phyloP scores from a whole-genome alignment of 1,284 basidiomycete genomes.

The Sanguinoderma infundibulare region DNA sequence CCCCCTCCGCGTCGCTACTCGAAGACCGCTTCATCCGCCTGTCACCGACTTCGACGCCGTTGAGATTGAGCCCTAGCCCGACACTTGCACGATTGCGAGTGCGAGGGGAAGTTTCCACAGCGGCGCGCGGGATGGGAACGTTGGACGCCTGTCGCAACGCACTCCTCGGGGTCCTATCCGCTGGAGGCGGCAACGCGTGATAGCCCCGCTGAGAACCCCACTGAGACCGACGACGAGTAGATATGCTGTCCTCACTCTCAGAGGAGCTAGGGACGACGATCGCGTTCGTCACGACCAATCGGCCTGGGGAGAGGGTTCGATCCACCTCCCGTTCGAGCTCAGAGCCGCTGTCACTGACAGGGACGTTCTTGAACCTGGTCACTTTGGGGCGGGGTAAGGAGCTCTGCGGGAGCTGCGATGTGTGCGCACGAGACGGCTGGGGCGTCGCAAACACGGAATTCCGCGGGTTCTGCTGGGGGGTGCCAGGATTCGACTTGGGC shows the following conservation, averaged over 20 bases:
- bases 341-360: slow-evolving; percentile 32
- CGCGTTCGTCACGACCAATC: slow-evolving; percentile 58
- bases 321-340: slow-evolving; percentile 35
- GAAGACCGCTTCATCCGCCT: background rate
- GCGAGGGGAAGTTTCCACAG: background rate
- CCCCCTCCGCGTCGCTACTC: slow-evolving; percentile 20
- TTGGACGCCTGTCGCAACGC: background rate
- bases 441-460: slow-evolving; percentile 11
- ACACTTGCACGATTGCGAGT: slow-evolving; percentile 2
- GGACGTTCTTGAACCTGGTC: background rate
- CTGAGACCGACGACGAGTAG: slow-evolving; percentile 6
- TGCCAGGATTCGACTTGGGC: slow-evolving; percentile 24
- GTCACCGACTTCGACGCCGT: slow-evolving; percentile 6
- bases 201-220: background rate
- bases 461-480: slow-evolving; percentile 13
- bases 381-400: slow-evolving; percentile 22
- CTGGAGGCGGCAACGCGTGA: background rate
- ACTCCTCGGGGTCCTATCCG: background rate
- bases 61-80: slow-evolving; percentile 25
- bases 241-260: slow-evolving; percentile 39
- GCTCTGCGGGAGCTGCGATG: slow-evolving; percentile 9
- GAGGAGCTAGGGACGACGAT: slow-evolving; percentile 50
- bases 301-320: slow-evolving; percentile 38
- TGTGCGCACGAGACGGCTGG: slow-evolving; percentile 2
- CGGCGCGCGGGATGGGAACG: slow-evolving; percentile 1